Evolutionary conservation across 768 basidiomycete genomes (phyloP).

Genomic region (Lepiota venenata): DNA sequence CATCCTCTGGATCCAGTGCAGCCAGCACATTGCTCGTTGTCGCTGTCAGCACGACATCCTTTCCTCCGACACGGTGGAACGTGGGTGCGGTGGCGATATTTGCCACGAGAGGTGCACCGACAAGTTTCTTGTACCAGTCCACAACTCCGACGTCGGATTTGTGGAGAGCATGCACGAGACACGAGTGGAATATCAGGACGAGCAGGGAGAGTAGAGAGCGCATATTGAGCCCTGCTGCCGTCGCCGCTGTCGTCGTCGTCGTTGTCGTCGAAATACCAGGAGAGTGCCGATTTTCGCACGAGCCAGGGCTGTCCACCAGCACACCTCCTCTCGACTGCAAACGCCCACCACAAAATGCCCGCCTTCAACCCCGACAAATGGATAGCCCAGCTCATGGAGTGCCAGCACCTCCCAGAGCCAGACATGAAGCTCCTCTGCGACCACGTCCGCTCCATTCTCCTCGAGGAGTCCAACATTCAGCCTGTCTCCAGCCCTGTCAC

Average conservation of each 20-base stretch:
- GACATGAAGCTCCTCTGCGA: constrained; percentile 95
- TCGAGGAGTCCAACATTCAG: constrained; percentile 98
- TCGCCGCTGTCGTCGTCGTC: not conserved
- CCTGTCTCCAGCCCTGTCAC: constrained; percentile 94
- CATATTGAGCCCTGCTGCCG: constrained; percentile 17
- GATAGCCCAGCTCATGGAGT: constrained; percentile 84
- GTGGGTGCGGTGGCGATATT: constrained; percentile 52
- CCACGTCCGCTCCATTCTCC: constrained; percentile 80
- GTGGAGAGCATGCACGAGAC: constrained; percentile 46
- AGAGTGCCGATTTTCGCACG: constrained; percentile 1
- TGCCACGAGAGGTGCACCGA: constrained; percentile 67
- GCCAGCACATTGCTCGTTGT: constrained; percentile 78
- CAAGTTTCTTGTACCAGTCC: constrained; percentile 82
- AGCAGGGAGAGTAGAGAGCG: constrained; percentile 21
- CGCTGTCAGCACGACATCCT: constrained; percentile 58
- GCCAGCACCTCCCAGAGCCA: constrained; percentile 83
- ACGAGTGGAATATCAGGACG: constrained; percentile 20
- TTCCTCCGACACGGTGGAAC: constrained; percentile 42
- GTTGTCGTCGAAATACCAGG: not conserved
- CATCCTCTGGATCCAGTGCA: constrained; percentile 62
- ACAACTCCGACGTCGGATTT: constrained; percentile 76
- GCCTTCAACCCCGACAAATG: constrained; percentile 61
- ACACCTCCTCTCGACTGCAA: not conserved
- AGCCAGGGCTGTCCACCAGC: not conserved
- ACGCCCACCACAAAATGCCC: constrained; percentile 15